Evolutionary conservation across 805 yeast genomes (phyloP).

Genomic region (Ogataea haglerorum): DNA sequence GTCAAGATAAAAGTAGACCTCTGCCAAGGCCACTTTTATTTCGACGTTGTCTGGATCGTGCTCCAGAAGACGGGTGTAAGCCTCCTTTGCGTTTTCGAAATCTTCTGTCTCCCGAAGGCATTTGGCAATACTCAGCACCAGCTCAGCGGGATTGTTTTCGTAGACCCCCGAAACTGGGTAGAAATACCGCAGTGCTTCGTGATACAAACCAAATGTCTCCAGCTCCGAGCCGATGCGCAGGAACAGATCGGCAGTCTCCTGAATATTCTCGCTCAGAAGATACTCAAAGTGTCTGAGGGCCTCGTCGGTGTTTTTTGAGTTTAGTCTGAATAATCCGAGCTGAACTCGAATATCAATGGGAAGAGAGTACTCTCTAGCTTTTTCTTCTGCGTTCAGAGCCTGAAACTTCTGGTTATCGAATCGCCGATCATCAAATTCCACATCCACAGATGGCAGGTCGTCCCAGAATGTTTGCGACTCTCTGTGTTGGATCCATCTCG

Average conservation of each 20-base stretch:
- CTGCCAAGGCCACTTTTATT: constrained; percentile 74
- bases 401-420: constrained; percentile 43
- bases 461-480: constrained; percentile 66
- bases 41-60: constrained; percentile 65
- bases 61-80: constrained; percentile 52
- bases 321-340: constrained; percentile 70
- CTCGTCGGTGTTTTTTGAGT: constrained; percentile 59
- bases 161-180: constrained; percentile 53
- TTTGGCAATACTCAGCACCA: constrained; percentile 62
- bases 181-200: constrained; percentile 73
- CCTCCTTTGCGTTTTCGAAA: constrained; percentile 58
- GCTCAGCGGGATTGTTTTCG: constrained; percentile 48
- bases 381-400: constrained; percentile 38
- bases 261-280: constrained; percentile 50
- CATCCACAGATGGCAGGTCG: constrained; percentile 53
- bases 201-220: constrained; percentile 62
- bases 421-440: constrained; percentile 80
- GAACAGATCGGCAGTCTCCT: constrained; percentile 68
- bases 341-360: constrained; percentile 89
- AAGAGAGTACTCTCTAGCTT: constrained; percentile 43
- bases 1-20: constrained; percentile 66
- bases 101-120: constrained; percentile 75
- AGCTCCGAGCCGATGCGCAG: constrained; percentile 73
- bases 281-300: constrained; percentile 68
- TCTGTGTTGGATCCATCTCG: constrained; percentile 81